These are phyloP conservation scores for Botryotinia convoluta DNA, from an alignment of 2,329 filamentous ascomycete species.

Conservation along the genomic window DNA sequence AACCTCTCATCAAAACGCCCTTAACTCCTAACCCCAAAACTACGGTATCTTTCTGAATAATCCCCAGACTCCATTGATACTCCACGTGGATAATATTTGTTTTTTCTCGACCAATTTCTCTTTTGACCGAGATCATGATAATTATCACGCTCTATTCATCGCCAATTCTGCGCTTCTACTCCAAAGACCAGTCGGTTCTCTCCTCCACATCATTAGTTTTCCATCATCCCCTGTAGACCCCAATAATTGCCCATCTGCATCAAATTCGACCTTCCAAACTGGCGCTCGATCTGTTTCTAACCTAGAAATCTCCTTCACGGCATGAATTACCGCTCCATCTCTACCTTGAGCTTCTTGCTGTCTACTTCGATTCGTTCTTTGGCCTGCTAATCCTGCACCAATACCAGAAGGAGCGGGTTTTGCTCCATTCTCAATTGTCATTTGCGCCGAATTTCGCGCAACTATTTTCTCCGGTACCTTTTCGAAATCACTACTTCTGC, in stretches of 20 bases:
- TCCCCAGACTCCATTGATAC: neutral
- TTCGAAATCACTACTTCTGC: conserved; percentile 37
- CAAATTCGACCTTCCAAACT: conserved; percentile 74
- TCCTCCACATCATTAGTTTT: conserved; percentile 59
- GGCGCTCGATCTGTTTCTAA: conserved; percentile 67
- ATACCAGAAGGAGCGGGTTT: conserved; percentile 49
- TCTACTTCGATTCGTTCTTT: conserved; percentile 44
- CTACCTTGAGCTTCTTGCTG: conserved; percentile 46
- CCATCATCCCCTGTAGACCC: conserved; percentile 77
- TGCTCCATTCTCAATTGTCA: conserved; percentile 28
- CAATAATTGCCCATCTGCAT: conserved; percentile 67
- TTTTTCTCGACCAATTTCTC: neutral
- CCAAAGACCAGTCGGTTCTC: conserved; percentile 40
- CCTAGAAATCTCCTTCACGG: conserved; percentile 60
- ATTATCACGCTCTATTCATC: conserved; percentile 27
- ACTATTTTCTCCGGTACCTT: conserved; percentile 29
- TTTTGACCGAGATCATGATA: neutral
- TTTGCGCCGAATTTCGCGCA: conserved; percentile 30
- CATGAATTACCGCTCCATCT: conserved; percentile 65
- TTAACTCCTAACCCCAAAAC: neutral
- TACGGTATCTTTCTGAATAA: neutral
- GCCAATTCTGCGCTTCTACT: conserved; percentile 37
- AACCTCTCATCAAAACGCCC: neutral
- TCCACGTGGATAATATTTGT: neutral
- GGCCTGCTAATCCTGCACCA: conserved; percentile 50